A percentile compares a stretch with the other conserved stretches of the same genome.
phyloP scores from a whole-genome alignment of 2,329 filamentous ascomycete species.

The Aspergillus fijiensis region DNA sequence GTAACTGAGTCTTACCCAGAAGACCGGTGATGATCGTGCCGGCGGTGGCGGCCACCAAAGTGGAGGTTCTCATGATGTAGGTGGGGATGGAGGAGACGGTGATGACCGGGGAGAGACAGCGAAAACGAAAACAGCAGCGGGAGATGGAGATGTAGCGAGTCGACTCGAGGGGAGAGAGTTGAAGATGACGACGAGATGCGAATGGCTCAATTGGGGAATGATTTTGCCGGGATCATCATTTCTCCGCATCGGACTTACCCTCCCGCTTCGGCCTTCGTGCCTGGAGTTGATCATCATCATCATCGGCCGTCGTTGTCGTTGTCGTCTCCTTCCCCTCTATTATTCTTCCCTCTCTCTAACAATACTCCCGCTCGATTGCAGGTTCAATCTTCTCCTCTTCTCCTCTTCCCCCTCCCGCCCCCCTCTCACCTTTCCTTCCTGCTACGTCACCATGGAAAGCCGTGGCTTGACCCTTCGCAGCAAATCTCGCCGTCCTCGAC shows the following conservation, averaged over 20 bases:
- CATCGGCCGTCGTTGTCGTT: no score
- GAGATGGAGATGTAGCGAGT: background rate
- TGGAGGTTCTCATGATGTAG: conserved; percentile 54
- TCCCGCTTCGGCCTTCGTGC: conserved; percentile 23
- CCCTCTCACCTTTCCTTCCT: background rate
- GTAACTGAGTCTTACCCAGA: conserved; percentile 45
- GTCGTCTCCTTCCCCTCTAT: background rate
- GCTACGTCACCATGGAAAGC: conserved; percentile 47
- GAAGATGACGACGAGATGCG: background rate
- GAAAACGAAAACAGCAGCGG: conserved; percentile 1
- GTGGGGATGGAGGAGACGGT: conserved; percentile 3
- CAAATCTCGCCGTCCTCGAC: conserved; percentile 53
- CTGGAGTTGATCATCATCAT: background rate
- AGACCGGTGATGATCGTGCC: conserved; percentile 60
- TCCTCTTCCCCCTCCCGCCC: conserved; percentile 5
- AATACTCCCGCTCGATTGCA: background rate
- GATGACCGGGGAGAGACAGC: conserved; percentile 7
- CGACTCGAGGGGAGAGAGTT: background rate
- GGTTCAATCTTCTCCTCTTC: conserved; percentile 11
- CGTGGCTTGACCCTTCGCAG: conserved; percentile 63
- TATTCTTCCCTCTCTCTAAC: background rate
- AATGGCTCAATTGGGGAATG: conserved; percentile 15
- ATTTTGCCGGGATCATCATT: conserved; percentile 41
- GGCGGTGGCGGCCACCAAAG: conserved; percentile 57
- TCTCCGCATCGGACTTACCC: conserved; percentile 38